Evolutionary conservation across 1,284 basidiomycete genomes (phyloP), one percentile per base, ranked within the genome.

Genomic region (Apiotrichum laibachii): DNA sequence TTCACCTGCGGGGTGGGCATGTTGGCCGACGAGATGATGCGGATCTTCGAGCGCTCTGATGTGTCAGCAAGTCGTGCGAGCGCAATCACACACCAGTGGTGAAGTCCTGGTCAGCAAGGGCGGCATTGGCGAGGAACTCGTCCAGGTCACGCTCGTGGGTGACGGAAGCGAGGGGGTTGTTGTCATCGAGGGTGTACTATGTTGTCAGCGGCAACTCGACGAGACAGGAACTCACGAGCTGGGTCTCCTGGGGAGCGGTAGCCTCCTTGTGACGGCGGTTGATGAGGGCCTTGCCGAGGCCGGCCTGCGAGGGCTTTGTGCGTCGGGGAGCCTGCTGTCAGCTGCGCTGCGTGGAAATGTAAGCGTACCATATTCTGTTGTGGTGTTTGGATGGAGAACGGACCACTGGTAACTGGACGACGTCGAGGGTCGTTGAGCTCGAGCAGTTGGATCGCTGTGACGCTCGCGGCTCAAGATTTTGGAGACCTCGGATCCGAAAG

Each of bases 81-180:
- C 15, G 16, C 19, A 8, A 19, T 4, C 11, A 59, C 84, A 53
- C 63, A 92, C 92, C 92, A 40, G 93, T 96, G n/a, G 92, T 93
- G 72, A 99, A 99, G 71, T 99, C 92, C 16, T 88, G 88, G 55
- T 90, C 95, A 21, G 96, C 96, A 53, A 99, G 81, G 65, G 92
- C 89, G 5, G 96, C 96, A 19, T 92, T 97, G 73, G 87, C 95
- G 61, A 99, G 80, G 76, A 99, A 99, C 77, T 95, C 93, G 68
- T 98, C 95, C 33, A 99, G 82, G 80, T 97, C 93, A 60, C 87
- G 83, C 80, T 99, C 93, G 77, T 99, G 95, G 0, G 96, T 99
- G 43, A 99, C 87, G 1, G 94, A 97, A 68, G 88, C 86, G 35
- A 99, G 83, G 44, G 86, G 87, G 59, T 85, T 85, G 12, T 83